Evolutionary conservation across 441 rosid species (phyloP), one percentile per base, ranked within the genome.

Genomic region (Populus hybrid): DNA sequence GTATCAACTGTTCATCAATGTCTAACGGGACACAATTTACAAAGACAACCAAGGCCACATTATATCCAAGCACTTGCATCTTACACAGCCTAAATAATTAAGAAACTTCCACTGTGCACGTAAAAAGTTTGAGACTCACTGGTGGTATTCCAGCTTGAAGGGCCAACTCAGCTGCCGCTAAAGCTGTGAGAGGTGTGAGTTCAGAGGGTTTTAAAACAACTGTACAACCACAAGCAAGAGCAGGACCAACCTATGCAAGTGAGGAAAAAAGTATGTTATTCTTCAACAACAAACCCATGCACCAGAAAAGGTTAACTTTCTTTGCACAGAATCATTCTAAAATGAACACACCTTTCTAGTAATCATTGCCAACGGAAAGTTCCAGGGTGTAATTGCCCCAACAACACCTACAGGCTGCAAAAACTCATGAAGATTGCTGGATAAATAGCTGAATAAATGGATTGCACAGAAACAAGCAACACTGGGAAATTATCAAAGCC

Each of bases 61-160:
- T 45, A 14, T 14, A 45, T 21, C 68, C 12, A 64, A 64, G 11
- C 68, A 64, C 68, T 64, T 64, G 14, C 56, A 45, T 45, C 6
- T 45, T 45, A 45, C 18, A 64, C 6, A 2, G 7, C 20, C 68
- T 29, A 56, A 12, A 23, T 4, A 69, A 21, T 36, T 26, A 64
- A 7, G 38, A 8, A 69, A 35, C 63, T 74, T 56, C 31, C 29
- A 53, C 14, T 14, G 9, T 31, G 56, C 24, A 20, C 21, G 4
- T 18, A 20, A 24, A 40, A 67, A 45, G 33, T 7, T 23, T 50
- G 53, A 75, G 75, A 89, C 80, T 85, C 89, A 96, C 99, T 88
- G 95, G 94, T 66, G 97, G 97, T 77, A 97, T 91, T 87, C 99
- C 99, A 87, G 99, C 98, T 84, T 91, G 98, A 89, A 93, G 89